phyloP scores from a whole-genome alignment of 2,329 filamentous ascomycete species.

The Trichoderma afroharzianum region DNA sequence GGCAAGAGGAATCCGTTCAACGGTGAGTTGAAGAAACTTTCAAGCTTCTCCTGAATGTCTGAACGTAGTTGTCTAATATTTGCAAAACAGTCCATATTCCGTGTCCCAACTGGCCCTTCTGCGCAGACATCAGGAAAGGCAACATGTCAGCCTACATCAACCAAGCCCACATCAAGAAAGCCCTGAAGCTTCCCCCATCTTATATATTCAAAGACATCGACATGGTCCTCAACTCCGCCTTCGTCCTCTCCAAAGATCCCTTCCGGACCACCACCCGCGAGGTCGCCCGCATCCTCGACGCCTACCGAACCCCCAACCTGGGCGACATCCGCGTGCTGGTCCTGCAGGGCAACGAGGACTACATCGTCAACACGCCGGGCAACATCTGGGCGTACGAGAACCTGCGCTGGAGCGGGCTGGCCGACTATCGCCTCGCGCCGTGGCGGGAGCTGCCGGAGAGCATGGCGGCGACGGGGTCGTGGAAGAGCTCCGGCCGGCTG shows the following conservation, averaged over 20 bases:
- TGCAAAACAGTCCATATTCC: constrained; percentile 12
- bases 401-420: constrained; percentile 42
- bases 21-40: constrained; percentile 29
- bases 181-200: constrained; percentile 54
- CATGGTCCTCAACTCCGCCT: constrained; percentile 77
- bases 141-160: constrained; percentile 27
- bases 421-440: constrained; percentile 36
- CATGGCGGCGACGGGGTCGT: constrained; percentile 16
- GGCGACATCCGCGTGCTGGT: constrained; percentile 23
- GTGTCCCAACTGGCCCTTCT: constrained; percentile 14
- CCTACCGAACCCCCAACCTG: constrained; percentile 14
- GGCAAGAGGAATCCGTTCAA: constrained; percentile 43
- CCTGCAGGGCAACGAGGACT: constrained; percentile 26
- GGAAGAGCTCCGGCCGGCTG: constrained; percentile 23
- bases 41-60: not conserved
- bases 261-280: constrained; percentile 14
- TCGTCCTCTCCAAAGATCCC: not conserved
- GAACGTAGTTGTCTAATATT: not conserved
- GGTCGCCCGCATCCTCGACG: constrained; percentile 20
- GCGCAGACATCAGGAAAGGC: constrained; percentile 19
- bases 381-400: constrained; percentile 36
- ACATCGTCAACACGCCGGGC: constrained; percentile 24
- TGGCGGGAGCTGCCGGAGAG: constrained; percentile 18
- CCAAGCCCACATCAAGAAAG: constrained; percentile 19
- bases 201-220: constrained; percentile 83